Percentiles rank a stretch among this genome's conserved stretches.
These are phyloP conservation scores for Penicillium hordei DNA, from an alignment of 2,329 filamentous ascomycete species.

Conservation along the genomic window DNA sequence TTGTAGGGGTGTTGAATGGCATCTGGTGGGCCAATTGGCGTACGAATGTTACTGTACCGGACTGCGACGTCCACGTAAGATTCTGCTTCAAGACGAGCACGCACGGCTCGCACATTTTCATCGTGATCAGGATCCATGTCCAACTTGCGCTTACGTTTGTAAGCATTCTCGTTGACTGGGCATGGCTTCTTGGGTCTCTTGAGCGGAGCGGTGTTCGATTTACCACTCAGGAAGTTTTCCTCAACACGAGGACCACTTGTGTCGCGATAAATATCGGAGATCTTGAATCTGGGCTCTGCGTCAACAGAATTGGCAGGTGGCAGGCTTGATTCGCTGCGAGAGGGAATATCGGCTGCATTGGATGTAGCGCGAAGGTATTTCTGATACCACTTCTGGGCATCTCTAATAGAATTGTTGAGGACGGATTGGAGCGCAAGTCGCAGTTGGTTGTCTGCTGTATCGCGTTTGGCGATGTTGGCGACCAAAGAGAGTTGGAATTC, in stretches of 20 bases:
- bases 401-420: slow-evolving; percentile 11
- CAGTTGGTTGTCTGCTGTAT: slow-evolving; percentile 7
- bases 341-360: neutral
- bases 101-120: slow-evolving; percentile 20
- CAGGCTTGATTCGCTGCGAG: slow-evolving; percentile 38
- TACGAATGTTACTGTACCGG: neutral
- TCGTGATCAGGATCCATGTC: slow-evolving; percentile 33
- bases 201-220: slow-evolving; percentile 29
- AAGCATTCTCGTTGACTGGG: slow-evolving; percentile 24
- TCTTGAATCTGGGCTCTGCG: slow-evolving; percentile 29
- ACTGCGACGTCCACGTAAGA: neutral
- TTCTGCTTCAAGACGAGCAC: slow-evolving; percentile 11
- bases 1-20: slow-evolving; percentile 10
- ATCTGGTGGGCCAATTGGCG: slow-evolving; percentile 1
- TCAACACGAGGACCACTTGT: slow-evolving; percentile 22
- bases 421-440: slow-evolving; percentile 14
- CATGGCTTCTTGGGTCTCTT: slow-evolving; percentile 27
- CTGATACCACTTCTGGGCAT: slow-evolving; percentile 19
- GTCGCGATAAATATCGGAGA: slow-evolving; percentile 25
- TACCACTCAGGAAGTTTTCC: slow-evolving; percentile 23
- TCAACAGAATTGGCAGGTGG: slow-evolving; percentile 43
- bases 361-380: slow-evolving; percentile 3
- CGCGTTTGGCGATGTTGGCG: slow-evolving; percentile 13
- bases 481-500: slow-evolving; percentile 23
- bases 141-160: slow-evolving; percentile 31